Base-by-base conservation (phyloP, 345 rosid species). In the Diplotaxis tenuifolia region DNA sequence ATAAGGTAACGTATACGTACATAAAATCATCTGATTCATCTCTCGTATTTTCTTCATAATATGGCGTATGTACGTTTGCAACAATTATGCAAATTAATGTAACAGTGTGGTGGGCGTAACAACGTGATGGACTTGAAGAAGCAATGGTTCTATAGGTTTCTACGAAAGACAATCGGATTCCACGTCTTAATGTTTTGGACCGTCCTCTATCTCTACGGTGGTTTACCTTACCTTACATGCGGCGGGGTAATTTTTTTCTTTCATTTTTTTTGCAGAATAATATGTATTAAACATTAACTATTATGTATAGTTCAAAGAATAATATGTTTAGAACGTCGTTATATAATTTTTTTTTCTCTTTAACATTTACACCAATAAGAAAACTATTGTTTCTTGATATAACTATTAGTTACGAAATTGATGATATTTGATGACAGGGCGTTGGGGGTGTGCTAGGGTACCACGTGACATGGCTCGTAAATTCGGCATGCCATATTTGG, bases 401-500 rank as follows among this genome's bases (percentile, higher is more conserved):
- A 22, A 22, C 9, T 4, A 11, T 54, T 22, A 11, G 1, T 54
- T 54, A 54, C n/a, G 28, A 54, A 22, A 4, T 22, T 11, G 16
- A 11, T 54, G 6, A 54, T 11, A 54, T 57, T 16, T 20, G 21
- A 18, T 54, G 36, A 71, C 81, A 90, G 96, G 89, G 96, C 9
- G 88, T 88, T 65, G 86, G 96, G 77, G 74, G 53, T 27, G 74
- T 75, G n/a, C 78, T 86, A 78, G 92, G 82, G 4, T 90, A 82
- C 73, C 96, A 90, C 78, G 78, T 87, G 68, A 90, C 96, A 29
- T 93, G 92, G 90, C 81, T 87, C 6, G 90, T 90, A 55, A 93
- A 89, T 65, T 93, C 96, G 14, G 96, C 88, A 34, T 90, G 90
- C 53, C 98, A 93, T 82, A 76, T 90, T 6, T 87, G 92, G 92